Evolutionary conservation across 192 early-diverging fungal species (phyloP).

Genomic region (Backusella tarrabulga): DNA sequence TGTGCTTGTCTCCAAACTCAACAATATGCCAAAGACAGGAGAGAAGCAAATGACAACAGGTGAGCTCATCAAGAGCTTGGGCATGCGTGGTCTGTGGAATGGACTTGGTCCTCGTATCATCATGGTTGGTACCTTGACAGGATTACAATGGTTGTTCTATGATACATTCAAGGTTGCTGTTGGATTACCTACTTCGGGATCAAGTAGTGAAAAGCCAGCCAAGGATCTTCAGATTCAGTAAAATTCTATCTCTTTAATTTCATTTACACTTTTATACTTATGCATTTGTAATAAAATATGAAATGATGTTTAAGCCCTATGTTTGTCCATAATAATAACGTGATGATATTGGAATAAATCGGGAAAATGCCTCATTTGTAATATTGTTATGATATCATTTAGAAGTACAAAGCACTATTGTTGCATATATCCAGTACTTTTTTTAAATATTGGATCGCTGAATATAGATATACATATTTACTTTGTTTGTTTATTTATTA

Average conservation of each 20-base stretch:
- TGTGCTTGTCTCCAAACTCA: slow-evolving; percentile 67
- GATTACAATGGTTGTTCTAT: slow-evolving; percentile 83
- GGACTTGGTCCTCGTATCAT: slow-evolving; percentile 85
- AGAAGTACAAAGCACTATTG: too few species aligned
- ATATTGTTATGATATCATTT: too few species aligned
- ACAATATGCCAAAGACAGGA: slow-evolving; percentile 26
- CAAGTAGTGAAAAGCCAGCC: neutral
- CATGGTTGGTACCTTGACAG: slow-evolving; percentile 92
- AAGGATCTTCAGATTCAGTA: too few species aligned
- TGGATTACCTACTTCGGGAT: slow-evolving; percentile 32
- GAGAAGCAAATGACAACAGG: slow-evolving; percentile 23
- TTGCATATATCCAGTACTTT: too few species aligned
- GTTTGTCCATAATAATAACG: too few species aligned
- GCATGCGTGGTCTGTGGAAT: slow-evolving; percentile 68
- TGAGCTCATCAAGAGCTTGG: slow-evolving; percentile 53
- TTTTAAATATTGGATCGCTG: too few species aligned
- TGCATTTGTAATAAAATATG: too few species aligned
- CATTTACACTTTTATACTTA: too few species aligned
- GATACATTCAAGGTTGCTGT: slow-evolving; percentile 72
- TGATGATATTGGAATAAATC: too few species aligned
- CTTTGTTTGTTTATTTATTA: neutral
- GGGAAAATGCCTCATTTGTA: too few species aligned
- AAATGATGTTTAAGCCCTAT: too few species aligned
- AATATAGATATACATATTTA: neutral
- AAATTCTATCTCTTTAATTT: too few species aligned